phyloP scores from a whole-genome alignment of 2,329 filamentous ascomycete species.

The Proliferodiscus dingleyae region DNA sequence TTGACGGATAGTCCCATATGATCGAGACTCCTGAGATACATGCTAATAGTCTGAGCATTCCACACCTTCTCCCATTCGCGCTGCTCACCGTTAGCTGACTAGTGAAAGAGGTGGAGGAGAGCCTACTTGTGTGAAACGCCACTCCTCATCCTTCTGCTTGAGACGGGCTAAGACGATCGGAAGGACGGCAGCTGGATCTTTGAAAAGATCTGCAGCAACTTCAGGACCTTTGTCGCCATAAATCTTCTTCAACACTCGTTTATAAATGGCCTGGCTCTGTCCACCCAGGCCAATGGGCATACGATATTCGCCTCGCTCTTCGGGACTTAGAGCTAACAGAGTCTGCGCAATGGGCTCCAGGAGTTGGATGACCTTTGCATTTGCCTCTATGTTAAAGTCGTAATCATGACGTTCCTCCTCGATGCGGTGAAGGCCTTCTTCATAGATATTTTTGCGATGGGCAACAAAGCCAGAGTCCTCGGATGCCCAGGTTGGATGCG shows the following conservation, averaged over 20 bases:
- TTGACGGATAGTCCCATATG: conserved; percentile 93
- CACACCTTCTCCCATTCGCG: conserved; percentile 99
- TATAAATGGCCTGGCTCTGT: conserved; percentile 94
- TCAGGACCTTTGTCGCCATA: conserved; percentile 85
- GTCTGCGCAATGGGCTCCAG: conserved; percentile 91
- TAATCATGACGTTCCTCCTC: conserved; percentile 99
- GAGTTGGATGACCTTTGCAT: conserved; percentile 89
- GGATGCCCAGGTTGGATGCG: conserved; percentile 96
- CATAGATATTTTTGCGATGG: conserved; percentile 91
- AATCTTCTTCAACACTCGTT: conserved; percentile 94
- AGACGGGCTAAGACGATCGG: conserved; percentile 83
- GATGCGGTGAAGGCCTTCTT: conserved; percentile 91
- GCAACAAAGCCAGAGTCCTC: conserved; percentile 97
- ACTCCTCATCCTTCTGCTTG: conserved; percentile 96
- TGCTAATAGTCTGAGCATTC: conserved; percentile 90
- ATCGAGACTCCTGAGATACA: conserved; percentile 94
- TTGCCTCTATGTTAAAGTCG: conserved; percentile 96
- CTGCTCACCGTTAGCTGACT: conserved; percentile 34
- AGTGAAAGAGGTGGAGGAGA: conserved; percentile 2
- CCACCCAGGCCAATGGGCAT: conserved; percentile 82
- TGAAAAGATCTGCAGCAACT: conserved; percentile 83
- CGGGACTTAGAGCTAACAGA: conserved; percentile 71
- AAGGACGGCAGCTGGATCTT: conserved; percentile 77
- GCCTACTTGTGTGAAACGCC: conserved; percentile 77
- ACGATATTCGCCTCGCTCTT: conserved; percentile 68